Base-by-base conservation (phyloP, 2,329 filamentous ascomycete species). In the Neopestalotiopsis clavispora region DNA sequence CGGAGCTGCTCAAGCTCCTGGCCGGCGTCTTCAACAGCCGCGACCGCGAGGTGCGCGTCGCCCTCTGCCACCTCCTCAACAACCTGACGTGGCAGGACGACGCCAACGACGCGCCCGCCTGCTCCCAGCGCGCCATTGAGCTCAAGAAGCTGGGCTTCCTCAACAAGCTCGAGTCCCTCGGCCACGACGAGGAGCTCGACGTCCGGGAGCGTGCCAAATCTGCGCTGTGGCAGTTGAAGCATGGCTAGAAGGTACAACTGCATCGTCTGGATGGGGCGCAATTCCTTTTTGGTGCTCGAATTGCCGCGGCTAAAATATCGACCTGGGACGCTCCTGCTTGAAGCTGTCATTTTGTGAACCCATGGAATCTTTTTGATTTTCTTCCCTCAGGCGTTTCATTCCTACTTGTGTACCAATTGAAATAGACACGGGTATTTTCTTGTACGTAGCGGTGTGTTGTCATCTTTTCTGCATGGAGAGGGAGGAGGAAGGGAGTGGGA, bases 41-140 rank as follows among this genome's bases (percentile, higher is more conserved):
- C 58, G 89, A 92, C 76, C 87, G 88, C 60, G 89, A 92, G 57
- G 91, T 99, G 6, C 90, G 95, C 5, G 86, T 91, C 23, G 91
- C 91, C 60, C 89, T 96, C 73, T 94, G 94, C 72, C 95, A 95
- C 87, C 85, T 97, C 58, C 86, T 97, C 59, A 92, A 91, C 77
- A 98, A 98, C 77, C 86, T 99, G 58, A 92, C 93, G 0, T 97
- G 92, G 85, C 86, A 91, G 71, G 95, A 98, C 71, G 91, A 95
- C 74, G 85, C 87, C 6, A 85, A 81, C 38, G 94, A 97, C 73
- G 83, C 85, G 23, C 82, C 85, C 28, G 88, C 87, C 10, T 93
- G 92, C 71, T 84, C 87, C 38, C 86, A 91, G 74, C 87, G 96
- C 66, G 91, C 91, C 0, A 78, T 82, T 13, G 90, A 92, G 76